Percentiles rank a stretch among this genome's conserved stretches.
phyloP scores from a whole-genome alignment of 306 rosid species.

The Rosa chinensis region DNA sequence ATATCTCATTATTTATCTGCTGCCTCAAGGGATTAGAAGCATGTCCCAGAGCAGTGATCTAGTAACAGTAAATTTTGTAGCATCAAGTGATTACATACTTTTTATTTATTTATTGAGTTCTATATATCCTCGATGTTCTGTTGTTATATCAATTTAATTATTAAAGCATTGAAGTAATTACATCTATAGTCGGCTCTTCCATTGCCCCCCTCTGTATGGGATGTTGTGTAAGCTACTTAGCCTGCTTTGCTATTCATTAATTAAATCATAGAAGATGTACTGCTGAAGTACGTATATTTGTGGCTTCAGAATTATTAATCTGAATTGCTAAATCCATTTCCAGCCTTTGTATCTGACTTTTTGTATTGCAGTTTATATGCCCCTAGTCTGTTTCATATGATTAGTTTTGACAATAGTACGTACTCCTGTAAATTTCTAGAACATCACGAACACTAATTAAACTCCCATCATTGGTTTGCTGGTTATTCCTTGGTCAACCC shows the following conservation, averaged over 20 bases:
- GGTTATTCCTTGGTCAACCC: not conserved
- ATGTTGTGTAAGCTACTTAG: slow-evolving; percentile 36
- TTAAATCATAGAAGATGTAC: slow-evolving; percentile 26
- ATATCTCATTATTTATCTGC: slow-evolving; percentile 26
- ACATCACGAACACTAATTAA: not conserved
- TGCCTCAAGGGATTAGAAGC: slow-evolving; percentile 48
- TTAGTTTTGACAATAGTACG: not conserved
- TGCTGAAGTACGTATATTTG: slow-evolving; percentile 16
- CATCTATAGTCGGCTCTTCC: slow-evolving; percentile 44
- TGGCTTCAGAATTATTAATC: not conserved
- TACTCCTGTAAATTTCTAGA: not conserved
- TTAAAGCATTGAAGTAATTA: slow-evolving; percentile 35
- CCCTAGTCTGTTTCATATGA: not conserved
- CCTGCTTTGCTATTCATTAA: slow-evolving; percentile 17
- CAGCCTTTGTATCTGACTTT: not conserved
- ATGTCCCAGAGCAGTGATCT: slow-evolving; percentile 38
- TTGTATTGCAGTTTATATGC: not conserved
- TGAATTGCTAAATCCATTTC: not conserved
- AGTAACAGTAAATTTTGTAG: slow-evolving; percentile 46
- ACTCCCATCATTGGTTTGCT: not conserved
- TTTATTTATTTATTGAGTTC: slow-evolving; percentile 10
- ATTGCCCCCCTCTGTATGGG: slow-evolving; percentile 27
- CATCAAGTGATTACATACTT: slow-evolving; percentile 32
- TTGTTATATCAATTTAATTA: slow-evolving; percentile 40
- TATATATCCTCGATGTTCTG: slow-evolving; percentile 16